Percentiles rank a stretch among this genome's conserved stretches.
Evolutionary conservation across 2,329 filamentous ascomycete genomes (phyloP).

Genomic region (Microascus cirrosus): DNA sequence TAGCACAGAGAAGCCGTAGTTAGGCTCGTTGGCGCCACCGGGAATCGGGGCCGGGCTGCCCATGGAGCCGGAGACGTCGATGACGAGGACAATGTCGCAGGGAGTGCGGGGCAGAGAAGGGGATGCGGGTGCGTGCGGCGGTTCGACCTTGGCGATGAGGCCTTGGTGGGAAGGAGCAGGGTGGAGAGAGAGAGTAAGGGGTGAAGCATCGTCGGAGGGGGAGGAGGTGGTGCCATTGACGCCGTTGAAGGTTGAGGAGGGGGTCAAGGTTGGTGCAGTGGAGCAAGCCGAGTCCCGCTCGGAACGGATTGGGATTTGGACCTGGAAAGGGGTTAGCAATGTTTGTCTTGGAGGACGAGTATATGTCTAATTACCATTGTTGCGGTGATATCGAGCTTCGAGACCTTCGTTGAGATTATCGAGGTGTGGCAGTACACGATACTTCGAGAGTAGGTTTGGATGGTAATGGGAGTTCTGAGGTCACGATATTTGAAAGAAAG

Average conservation of each 20-base stretch:
- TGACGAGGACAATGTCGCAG: conserved; percentile 50
- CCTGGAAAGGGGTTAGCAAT: background rate
- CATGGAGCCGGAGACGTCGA: conserved; percentile 53
- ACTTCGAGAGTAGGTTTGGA: background rate
- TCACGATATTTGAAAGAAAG: no score
- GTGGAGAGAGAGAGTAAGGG: background rate
- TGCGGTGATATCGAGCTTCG: background rate
- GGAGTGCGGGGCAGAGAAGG: conserved; percentile 26
- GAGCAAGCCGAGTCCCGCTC: background rate
- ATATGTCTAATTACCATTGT: background rate
- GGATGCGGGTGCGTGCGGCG: background rate
- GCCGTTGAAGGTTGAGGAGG: background rate
- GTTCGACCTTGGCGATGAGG: background rate
- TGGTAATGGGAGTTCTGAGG: no score
- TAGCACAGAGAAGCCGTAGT: conserved; percentile 40
- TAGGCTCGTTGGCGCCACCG: conserved; percentile 26
- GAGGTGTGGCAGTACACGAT: background rate
- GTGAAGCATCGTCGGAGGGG: background rate
- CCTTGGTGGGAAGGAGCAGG: background rate
- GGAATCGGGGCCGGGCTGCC: conserved; percentile 30
- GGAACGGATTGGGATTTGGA: background rate
- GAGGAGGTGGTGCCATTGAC: no score
- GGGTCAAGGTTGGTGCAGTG: background rate
- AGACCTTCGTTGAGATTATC: background rate
- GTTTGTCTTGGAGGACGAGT: background rate